Percentiles rank a stretch among this genome's conserved stretches.
Evolutionary conservation across 257 asterid genomes (phyloP).

Genomic region (Plantago ovata): DNA sequence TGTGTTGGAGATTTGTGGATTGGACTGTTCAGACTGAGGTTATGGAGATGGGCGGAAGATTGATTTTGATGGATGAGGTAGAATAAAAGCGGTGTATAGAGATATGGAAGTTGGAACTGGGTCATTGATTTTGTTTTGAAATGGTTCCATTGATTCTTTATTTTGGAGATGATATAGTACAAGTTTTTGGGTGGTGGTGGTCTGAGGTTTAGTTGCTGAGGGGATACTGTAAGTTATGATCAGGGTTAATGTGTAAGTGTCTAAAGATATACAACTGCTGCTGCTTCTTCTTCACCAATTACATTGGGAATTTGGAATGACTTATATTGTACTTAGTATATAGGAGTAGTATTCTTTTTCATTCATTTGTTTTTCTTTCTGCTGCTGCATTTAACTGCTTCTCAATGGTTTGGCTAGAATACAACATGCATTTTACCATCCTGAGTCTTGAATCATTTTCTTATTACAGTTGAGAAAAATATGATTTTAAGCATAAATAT

Average conservation of each 20-base stretch:
- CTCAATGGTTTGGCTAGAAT: too few species aligned
- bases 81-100: constrained; percentile 29
- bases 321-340: too few species aligned
- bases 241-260: constrained; percentile 15
- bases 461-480: too few species aligned
- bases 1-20: constrained; percentile 68
- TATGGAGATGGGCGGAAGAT: not conserved
- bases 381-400: too few species aligned
- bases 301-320: too few species aligned
- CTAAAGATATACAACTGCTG: constrained; percentile 8
- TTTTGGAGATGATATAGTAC: constrained; percentile 16
- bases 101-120: constrained; percentile 24
- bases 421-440: too few species aligned
- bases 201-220: constrained; percentile 12
- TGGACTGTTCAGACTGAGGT: constrained; percentile 62
- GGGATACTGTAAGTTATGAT: constrained; percentile 18
- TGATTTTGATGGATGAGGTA: constrained; percentile 11
- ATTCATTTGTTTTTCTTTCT: too few species aligned
- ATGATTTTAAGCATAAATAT: too few species aligned
- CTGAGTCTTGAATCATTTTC: too few species aligned
- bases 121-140: constrained; percentile 22
- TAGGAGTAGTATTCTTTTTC: too few species aligned
- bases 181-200: too few species aligned
- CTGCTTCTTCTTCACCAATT: not conserved
- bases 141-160: constrained; percentile 36